These are phyloP conservation scores for Alloascoidea africana DNA, from an alignment of 805 yeast species.

Conservation along the genomic window DNA sequence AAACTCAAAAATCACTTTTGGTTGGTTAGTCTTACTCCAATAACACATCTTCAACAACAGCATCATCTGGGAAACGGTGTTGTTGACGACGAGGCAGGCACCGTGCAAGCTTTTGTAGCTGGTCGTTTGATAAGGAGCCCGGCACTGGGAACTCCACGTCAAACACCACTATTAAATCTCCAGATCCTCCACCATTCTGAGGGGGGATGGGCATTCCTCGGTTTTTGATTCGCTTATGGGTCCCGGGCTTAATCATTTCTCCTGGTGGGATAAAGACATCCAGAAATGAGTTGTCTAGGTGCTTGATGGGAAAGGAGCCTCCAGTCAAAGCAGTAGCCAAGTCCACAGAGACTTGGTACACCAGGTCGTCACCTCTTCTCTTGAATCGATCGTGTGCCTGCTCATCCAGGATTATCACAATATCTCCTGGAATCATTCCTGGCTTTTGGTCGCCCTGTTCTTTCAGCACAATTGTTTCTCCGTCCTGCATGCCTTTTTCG, in stretches of 20 bases:
- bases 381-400: slow-evolving; percentile 18
- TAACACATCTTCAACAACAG: background rate
- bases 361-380: slow-evolving; percentile 29
- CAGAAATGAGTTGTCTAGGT: slow-evolving; percentile 20
- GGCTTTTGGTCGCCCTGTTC: slow-evolving; percentile 55
- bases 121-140: slow-evolving; percentile 25
- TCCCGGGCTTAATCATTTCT: slow-evolving; percentile 35
- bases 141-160: slow-evolving; percentile 39
- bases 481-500: slow-evolving; percentile 38
- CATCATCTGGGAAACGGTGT: background rate
- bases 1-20: too few relatives aligned
- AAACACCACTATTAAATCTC: slow-evolving; percentile 46
- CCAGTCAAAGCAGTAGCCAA: slow-evolving; percentile 41
- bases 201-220: slow-evolving; percentile 46
- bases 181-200: slow-evolving; percentile 16
- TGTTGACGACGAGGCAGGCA: background rate
- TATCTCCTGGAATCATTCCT: slow-evolving; percentile 50
- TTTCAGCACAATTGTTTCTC: slow-evolving; percentile 34
- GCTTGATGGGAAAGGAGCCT: slow-evolving; percentile 27
- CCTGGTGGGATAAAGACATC: slow-evolving; percentile 29
- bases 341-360: slow-evolving; percentile 29
- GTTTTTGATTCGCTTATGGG: slow-evolving; percentile 30
- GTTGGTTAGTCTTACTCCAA: too few relatives aligned
- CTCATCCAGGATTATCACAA: slow-evolving; percentile 36
- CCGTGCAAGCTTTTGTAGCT: slow-evolving; percentile 3